Conservation (phyloP, 2,329 filamentous ascomycete genomes). For the Dothiorella sarmentorum region DNA sequence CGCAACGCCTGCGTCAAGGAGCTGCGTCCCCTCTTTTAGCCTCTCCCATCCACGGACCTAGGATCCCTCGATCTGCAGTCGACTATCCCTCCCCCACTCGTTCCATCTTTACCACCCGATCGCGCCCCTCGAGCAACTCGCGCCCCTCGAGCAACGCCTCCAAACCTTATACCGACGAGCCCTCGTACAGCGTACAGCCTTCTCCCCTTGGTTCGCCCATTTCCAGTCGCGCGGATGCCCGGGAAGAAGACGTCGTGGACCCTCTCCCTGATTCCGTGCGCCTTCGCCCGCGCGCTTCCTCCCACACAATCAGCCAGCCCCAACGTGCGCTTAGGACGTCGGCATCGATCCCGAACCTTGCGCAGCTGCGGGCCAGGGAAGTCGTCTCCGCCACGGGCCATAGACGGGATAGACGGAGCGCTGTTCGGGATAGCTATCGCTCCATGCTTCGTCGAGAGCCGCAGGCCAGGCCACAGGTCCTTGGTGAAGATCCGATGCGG, state of each 20-base stretch:
- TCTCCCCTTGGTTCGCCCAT: slow-evolving; percentile 16
- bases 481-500: slow-evolving; percentile 45
- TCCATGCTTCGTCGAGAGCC: slow-evolving; percentile 35
- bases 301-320: slow-evolving; percentile 22
- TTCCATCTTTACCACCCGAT: slow-evolving; percentile 29
- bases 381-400: slow-evolving; percentile 29
- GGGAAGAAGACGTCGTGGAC: slow-evolving; percentile 8
- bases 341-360: slow-evolving; percentile 38
- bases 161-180: slow-evolving; percentile 15
- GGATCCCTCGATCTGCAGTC: slow-evolving; percentile 14
- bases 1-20: slow-evolving; percentile 26
- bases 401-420: slow-evolving; percentile 30
- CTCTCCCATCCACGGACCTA: slow-evolving; percentile 9
- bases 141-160: slow-evolving; percentile 19
- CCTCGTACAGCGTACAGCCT: slow-evolving; percentile 5
- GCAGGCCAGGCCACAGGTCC: slow-evolving; percentile 29
- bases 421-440: slow-evolving; percentile 26
- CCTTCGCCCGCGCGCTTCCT: slow-evolving; percentile 24
- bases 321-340: slow-evolving; percentile 28
- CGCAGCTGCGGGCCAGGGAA: slow-evolving; percentile 26
- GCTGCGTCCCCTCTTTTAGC: slow-evolving; percentile 18
- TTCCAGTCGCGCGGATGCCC: slow-evolving; percentile 6
- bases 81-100: slow-evolving; percentile 25
- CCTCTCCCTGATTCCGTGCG: not conserved
- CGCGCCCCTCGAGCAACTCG: slow-evolving; percentile 21